phyloP scores from a whole-genome alignment of 257 asterid genomes.

The Nicotiana tomentosiformis region DNA sequence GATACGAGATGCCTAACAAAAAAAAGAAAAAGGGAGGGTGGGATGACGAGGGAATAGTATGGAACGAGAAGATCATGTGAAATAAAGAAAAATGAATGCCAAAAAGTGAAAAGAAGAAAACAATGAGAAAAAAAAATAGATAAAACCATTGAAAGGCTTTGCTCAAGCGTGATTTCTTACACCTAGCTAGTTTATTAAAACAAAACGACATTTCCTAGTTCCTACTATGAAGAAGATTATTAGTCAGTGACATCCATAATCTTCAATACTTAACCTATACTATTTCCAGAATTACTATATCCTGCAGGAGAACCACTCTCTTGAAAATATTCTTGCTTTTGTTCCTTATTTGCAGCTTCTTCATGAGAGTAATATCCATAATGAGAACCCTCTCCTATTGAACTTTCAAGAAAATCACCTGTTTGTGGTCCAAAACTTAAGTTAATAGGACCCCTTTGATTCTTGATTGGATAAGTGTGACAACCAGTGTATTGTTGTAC shows the following conservation, averaged over 20 bases:
- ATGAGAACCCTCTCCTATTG: not conserved
- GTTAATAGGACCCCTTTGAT: constrained; percentile 11
- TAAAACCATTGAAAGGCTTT: not conserved
- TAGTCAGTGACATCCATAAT: not conserved
- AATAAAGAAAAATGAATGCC: not conserved
- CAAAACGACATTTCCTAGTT: not conserved
- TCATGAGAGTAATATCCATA: not conserved
- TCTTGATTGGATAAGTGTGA: not conserved
- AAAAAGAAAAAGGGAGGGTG: no score
- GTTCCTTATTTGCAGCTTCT: not conserved
- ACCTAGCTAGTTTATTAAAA: not conserved
- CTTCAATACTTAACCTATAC: not conserved
- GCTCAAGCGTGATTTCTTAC: not conserved
- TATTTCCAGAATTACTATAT: not conserved
- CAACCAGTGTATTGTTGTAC: constrained; percentile 28
- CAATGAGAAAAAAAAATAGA: not conserved
- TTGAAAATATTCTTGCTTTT: not conserved
- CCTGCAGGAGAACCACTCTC: not conserved
- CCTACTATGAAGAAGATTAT: not conserved
- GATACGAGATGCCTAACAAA: no score
- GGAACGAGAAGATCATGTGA: not conserved
- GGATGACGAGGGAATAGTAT: no score
- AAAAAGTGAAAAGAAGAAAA: not conserved
- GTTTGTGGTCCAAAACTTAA: not conserved
- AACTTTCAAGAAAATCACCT: not conserved